Base-by-base conservation (phyloP, 2,329 filamentous ascomycete genomes). In the Colletotrichum noveboracense region DNA sequence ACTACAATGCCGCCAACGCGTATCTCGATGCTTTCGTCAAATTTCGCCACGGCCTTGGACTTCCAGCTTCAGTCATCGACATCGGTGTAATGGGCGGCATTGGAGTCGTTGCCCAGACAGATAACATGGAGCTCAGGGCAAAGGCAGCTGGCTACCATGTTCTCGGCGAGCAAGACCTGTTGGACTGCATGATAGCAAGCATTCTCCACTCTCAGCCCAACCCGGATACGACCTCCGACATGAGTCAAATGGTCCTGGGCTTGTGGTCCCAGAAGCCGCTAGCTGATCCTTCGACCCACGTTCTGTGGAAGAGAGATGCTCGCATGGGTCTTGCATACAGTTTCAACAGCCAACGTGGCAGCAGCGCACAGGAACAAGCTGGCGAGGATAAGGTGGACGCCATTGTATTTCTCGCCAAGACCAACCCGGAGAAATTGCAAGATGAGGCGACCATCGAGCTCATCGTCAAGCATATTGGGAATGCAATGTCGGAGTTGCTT, bases 1-100 rank as follows among this genome's bases (percentile, higher is more conserved):
- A 83, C 70, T 87, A 87, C 67, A 77, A 80, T 2, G 80, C 83
- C 3, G 84, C 80, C 13, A 66, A 66, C 0, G 36, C 34, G 7
- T 66, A 43, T 28, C 62, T 66, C n/a, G 62, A 66, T 52, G 62
- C 30, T 5, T 52, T 66, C n/a, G 62, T 32, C 24, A 30, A 61
- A 14, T 61, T 28, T 21, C 24, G 58, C 24, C 58, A 32, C 28
- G 16, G 28, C 9, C 24, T 61, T 12, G 58, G 28, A 21, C 58
- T 61, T 9, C 18, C 24, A 26, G 58, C 58, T 0, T 61, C 58
- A n/a, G 58, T 61, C 6, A 61, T 61, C 5, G 58, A 61, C 58
- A 61, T 61, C 10, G 58, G 58, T 34, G 58, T 61, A 3, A 61
- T 61, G 58, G 58, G 58, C 14, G 58, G 28, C 28, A 32, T 61